These are phyloP conservation scores for Phtheirospermum japonicum DNA, from an alignment of 257 asterid genomes.

Conservation along the genomic window DNA sequence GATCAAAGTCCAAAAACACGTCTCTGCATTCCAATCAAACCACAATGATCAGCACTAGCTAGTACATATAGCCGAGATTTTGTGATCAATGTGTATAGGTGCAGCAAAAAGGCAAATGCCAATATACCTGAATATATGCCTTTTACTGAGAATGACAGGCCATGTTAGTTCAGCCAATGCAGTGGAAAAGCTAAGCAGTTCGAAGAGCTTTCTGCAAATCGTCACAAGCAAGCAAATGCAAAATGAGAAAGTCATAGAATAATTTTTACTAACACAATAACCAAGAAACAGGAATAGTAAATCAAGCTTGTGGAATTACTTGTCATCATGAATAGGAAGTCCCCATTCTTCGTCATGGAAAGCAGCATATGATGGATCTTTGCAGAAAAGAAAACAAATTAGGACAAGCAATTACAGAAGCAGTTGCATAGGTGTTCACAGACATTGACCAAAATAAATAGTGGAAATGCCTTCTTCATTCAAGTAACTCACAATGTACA, in stretches of 20 bases:
- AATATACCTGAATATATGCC: slow-evolving; percentile 57
- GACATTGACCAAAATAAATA: slow-evolving; percentile 11
- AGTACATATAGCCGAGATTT: slow-evolving; percentile 4
- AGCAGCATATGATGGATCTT: slow-evolving; percentile 59
- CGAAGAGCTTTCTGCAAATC: slow-evolving; percentile 65
- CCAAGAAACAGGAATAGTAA: slow-evolving; percentile 14
- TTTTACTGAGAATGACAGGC: slow-evolving; percentile 68
- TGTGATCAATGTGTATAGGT: slow-evolving; percentile 22
- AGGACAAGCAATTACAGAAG: slow-evolving; percentile 25
- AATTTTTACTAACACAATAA: slow-evolving; percentile 9
- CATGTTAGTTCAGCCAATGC: slow-evolving; percentile 82
- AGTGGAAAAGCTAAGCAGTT: slow-evolving; percentile 66
- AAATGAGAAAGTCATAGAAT: slow-evolving; percentile 26
- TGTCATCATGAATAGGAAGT: slow-evolving; percentile 67
- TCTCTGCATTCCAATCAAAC: slow-evolving; percentile 59
- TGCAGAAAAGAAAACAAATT: slow-evolving; percentile 30
- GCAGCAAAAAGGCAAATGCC: slow-evolving; percentile 9
- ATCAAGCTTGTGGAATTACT: slow-evolving; percentile 28
- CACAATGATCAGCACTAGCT: slow-evolving; percentile 31
- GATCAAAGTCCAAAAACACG: slow-evolving; percentile 79
- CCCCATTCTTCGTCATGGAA: slow-evolving; percentile 91
- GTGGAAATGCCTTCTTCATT: slow-evolving; percentile 2
- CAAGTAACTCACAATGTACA: neutral
- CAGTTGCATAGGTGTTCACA: slow-evolving; percentile 21
- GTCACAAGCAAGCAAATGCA: slow-evolving; percentile 21